Base-by-base conservation (phyloP, 2,329 filamentous ascomycete genomes). In the Plenodomus lindquistii region DNA sequence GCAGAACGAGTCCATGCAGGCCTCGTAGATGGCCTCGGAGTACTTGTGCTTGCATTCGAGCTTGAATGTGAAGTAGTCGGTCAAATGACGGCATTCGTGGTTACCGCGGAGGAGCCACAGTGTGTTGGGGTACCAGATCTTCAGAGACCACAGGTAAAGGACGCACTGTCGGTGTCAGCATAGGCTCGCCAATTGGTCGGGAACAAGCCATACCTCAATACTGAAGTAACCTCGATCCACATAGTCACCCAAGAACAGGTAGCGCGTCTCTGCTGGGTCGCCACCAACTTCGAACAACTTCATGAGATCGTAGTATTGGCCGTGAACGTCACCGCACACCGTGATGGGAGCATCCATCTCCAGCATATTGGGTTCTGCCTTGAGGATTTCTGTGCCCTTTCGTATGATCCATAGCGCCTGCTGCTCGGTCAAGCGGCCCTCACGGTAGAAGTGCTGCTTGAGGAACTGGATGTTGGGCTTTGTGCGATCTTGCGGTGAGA, bases 21-120 rank as follows among this genome's bases (percentile, higher is more conserved):
- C 93, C 69, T 99, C 93, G 73, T 99, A 99, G 51, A 99, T 84
- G 57, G 84, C 84, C 77, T 97, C 94, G 27, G 91, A 96, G 77
- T 99, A 99, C 76, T 99, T 99, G 84, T 99, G 94, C 79, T 96
- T 97, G 82, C 94, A 99, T 75, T 99, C 94, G 49, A 99, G 86
- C 81, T 99, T 97, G 81, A 99, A 99, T 53, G 94, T 99, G 78
- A 99, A 99, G 81, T 99, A 99, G 73, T 99, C 94, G 48, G 94
- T 99, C 82, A 99, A 83, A 79, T 99, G 94, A 67, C 94, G 88
- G 75, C 94, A 99, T 77, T 99, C 94, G 78, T 99, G 94, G 76
- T 99, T 99, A 62, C 94, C 94, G 66, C 94, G 89, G 62, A 99
- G 84, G 62, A 99, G 82, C 94, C 94, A 99, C 48, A 99, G 85